Evolutionary conservation across 768 basidiomycete genomes (phyloP).

Genomic region (Lyophyllum semitale): DNA sequence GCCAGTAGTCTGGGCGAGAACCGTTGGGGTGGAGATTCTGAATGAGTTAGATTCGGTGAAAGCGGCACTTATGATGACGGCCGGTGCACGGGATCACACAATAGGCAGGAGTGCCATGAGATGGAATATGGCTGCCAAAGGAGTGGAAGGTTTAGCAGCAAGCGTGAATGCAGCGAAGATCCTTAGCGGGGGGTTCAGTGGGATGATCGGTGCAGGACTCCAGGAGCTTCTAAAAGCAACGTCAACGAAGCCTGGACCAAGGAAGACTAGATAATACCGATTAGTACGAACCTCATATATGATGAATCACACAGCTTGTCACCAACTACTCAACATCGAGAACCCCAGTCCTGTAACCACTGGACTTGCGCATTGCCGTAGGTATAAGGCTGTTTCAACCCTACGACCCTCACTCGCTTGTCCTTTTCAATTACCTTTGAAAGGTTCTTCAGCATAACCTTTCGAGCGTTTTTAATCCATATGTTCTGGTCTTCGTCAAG

Average conservation of each 20-base stretch:
- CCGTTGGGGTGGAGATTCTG: conserved; percentile 84
- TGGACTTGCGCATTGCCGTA: conserved; percentile 2
- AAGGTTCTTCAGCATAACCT: conserved; percentile 6
- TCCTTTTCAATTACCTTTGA: conserved; percentile 2
- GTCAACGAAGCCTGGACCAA: conserved; percentile 2
- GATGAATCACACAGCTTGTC: not conserved
- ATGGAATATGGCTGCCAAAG: conserved; percentile 44
- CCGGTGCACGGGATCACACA: conserved; percentile 44
- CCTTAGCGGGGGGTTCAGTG: conserved; percentile 25
- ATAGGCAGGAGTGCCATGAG: conserved; percentile 12
- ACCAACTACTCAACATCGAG: not conserved
- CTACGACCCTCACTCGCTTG: conserved; percentile 3
- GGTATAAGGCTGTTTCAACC: not conserved
- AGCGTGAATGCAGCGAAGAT: conserved; percentile 32
- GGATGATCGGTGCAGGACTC: conserved; percentile 28
- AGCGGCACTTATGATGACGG: conserved; percentile 79
- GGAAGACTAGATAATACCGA: not conserved
- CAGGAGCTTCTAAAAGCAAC: conserved; percentile 26
- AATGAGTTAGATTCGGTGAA: conserved; percentile 89
- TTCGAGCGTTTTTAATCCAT: conserved; percentile 8
- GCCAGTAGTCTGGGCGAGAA: conserved; percentile 84
- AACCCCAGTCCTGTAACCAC: conserved; percentile 3
- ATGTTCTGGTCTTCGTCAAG: conserved; percentile 4
- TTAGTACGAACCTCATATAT: not conserved
- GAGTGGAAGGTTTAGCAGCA: conserved; percentile 44